Percentiles rank a stretch among this genome's conserved stretches.
Conservation (phyloP, 164 flowering plant species). For the Sedum album region DNA sequence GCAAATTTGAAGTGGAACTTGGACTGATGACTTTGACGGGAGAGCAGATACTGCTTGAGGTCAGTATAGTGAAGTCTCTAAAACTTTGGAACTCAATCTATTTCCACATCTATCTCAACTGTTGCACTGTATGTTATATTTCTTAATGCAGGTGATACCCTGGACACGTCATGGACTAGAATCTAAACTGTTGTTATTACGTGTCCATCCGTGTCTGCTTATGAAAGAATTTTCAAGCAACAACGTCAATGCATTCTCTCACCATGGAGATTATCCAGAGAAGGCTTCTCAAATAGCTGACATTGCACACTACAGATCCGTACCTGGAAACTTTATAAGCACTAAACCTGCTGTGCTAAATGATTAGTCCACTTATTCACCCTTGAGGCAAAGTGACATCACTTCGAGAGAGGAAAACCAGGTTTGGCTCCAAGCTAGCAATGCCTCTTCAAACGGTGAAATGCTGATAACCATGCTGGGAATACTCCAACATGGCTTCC, state of each 20-base stretch:
- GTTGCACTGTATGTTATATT: neutral
- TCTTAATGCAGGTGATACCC: neutral
- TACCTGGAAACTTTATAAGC: too few relatives aligned
- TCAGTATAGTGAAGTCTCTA: neutral
- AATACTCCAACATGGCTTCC: conserved; percentile 58
- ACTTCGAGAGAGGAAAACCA: too few relatives aligned
- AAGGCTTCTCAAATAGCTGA: too few relatives aligned
- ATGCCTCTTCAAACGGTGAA: conserved; percentile 19
- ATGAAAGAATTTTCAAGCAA: too few relatives aligned
- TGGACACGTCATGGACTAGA: neutral
- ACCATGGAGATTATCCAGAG: too few relatives aligned
- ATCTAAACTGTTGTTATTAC: neutral
- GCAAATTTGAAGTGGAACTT: conserved; percentile 3
- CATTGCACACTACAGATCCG: too few relatives aligned
- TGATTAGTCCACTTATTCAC: too few relatives aligned
- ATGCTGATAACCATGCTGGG: conserved; percentile 30
- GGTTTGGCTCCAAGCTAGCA: conserved; percentile 30
- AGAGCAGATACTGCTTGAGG: neutral
- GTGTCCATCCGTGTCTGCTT: neutral
- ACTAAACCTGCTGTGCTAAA: too few relatives aligned
- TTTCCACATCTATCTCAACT: neutral
- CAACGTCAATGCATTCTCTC: too few relatives aligned
- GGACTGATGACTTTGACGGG: neutral
- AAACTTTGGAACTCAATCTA: neutral
- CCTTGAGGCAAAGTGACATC: too few relatives aligned